phyloP scores from a whole-genome alignment of 192 early-diverging fungal genomes.

The Paraglomus brasilianum region DNA sequence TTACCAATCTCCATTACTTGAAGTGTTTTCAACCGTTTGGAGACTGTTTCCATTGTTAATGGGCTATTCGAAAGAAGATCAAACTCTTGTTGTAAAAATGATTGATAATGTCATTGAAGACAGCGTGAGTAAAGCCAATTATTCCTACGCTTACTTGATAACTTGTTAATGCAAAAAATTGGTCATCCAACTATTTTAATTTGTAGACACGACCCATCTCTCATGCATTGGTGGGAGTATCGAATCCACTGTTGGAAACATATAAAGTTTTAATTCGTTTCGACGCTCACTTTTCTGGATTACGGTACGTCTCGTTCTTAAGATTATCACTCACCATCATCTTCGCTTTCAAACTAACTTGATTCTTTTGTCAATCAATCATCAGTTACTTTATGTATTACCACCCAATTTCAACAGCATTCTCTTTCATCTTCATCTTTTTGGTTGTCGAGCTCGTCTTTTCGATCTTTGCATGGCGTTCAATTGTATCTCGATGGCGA shows the following conservation, averaged over 20 bases:
- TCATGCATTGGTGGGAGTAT: constrained; percentile 45
- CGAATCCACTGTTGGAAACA: constrained; percentile 44
- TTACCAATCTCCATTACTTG: constrained; percentile 41
- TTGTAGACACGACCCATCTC: constrained; percentile 39
- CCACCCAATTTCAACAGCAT: constrained; percentile 43
- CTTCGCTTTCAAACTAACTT: neutral
- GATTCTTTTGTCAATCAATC: neutral
- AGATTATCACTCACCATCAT: neutral
- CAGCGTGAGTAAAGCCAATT: constrained; percentile 8
- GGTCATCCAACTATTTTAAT: neutral
- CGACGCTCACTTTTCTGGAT: constrained; percentile 56
- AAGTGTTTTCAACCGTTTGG: constrained; percentile 43
- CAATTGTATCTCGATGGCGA: constrained; percentile 37
- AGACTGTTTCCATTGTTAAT: constrained; percentile 42
- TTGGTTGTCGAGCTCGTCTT: constrained; percentile 50
- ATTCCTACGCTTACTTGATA: neutral
- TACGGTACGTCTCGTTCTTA: constrained; percentile 39
- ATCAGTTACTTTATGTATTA: constrained; percentile 56
- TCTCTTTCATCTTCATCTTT: constrained; percentile 46
- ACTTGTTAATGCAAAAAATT: neutral
- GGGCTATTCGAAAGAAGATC: constrained; percentile 45
- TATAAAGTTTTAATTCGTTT: constrained; percentile 52
- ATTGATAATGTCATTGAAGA: constrained; percentile 46
- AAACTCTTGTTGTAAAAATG: constrained; percentile 38
- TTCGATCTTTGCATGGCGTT: constrained; percentile 49